Evolutionary conservation across 2,329 filamentous ascomycete genomes (phyloP).

Genomic region (Dactylellina leptospora): DNA sequence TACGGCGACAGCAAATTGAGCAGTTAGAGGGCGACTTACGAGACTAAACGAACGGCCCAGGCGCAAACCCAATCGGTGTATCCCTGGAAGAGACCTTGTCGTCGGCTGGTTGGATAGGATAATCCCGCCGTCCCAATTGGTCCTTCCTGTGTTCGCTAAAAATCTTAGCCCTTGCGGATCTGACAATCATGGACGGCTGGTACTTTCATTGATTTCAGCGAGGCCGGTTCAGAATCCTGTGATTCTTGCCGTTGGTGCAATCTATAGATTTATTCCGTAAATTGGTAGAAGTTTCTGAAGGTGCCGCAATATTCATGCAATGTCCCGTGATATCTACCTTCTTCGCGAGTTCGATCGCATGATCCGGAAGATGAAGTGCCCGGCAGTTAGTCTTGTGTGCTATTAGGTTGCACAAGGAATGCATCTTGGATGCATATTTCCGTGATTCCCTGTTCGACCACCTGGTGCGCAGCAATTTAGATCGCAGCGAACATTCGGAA

Average conservation of each 20-base stretch:
- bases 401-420: too few species aligned
- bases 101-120: not conserved
- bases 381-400: too few species aligned
- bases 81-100: not conserved
- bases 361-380: too few species aligned
- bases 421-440: too few species aligned
- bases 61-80: not conserved
- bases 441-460: too few species aligned
- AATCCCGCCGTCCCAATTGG: conserved; percentile 1
- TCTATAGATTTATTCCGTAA: not conserved
- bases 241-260: not conserved
- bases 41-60: too few species aligned
- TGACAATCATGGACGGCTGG: not conserved
- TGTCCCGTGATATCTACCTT: not conserved
- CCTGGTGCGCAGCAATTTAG: too few species aligned
- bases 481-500: too few species aligned
- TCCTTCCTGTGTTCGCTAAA: not conserved
- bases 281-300: not conserved
- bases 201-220: not conserved
- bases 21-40: too few species aligned
- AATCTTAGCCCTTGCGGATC: not conserved
- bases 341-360: not conserved
- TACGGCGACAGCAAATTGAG: not conserved
- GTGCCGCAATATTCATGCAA: not conserved
- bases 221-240: not conserved